Evolutionary conservation across 345 rosid species (phyloP).

Genomic region (Salix udensis): DNA sequence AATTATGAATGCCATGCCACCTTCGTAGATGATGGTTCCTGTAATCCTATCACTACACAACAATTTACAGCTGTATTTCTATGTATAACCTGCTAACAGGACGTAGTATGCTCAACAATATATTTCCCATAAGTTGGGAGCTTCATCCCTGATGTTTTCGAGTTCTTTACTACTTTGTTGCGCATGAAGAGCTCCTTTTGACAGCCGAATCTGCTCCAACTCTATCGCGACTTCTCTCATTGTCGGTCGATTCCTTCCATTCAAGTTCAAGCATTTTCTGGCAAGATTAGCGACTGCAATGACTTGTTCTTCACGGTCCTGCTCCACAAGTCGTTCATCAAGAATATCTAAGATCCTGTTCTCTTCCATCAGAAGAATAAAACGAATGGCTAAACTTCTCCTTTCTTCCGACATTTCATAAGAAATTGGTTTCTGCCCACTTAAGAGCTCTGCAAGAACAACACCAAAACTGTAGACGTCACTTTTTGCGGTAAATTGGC

Average conservation of each 20-base stretch:
- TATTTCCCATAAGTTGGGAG: too few species aligned
- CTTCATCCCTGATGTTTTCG: too few species aligned
- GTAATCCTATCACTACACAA: too few species aligned
- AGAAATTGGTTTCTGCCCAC: slow-evolving; percentile 15
- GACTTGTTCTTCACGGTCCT: background rate
- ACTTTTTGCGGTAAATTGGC: slow-evolving; percentile 21
- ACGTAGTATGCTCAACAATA: too few species aligned
- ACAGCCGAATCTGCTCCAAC: background rate
- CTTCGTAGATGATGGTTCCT: too few species aligned
- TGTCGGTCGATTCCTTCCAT: slow-evolving; percentile 12
- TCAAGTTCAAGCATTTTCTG: background rate
- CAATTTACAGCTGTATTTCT: too few species aligned
- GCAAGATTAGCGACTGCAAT: slow-evolving; percentile 10
- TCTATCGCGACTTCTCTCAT: slow-evolving; percentile 16
- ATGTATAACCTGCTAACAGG: too few species aligned
- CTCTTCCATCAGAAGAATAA: slow-evolving; percentile 8
- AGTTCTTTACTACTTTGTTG: too few species aligned
- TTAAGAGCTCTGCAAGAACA: slow-evolving; percentile 15
- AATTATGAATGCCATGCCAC: too few species aligned
- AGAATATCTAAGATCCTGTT: background rate
- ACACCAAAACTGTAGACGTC: slow-evolving; percentile 31
- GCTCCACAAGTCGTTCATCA: background rate
- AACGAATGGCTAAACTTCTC: slow-evolving; percentile 13
- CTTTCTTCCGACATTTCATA: background rate
- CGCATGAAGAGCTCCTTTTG: background rate